Evolutionary conservation across 2,329 filamentous ascomycete species (phyloP).

Genomic region (Penicillium frequentans): DNA sequence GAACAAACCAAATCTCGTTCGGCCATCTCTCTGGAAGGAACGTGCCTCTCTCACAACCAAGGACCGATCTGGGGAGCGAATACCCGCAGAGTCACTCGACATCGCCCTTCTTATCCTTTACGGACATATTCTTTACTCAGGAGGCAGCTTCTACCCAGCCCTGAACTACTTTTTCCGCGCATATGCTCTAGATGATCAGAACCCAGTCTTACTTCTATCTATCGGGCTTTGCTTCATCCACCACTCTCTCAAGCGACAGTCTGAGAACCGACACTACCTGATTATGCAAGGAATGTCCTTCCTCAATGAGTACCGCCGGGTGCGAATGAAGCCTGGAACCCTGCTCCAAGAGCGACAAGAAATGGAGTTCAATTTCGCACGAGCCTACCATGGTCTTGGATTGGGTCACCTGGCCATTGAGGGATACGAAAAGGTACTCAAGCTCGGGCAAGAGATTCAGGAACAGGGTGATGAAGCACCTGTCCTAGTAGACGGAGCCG

Average conservation of each 20-base stretch:
- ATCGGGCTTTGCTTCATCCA: slow-evolving; percentile 85
- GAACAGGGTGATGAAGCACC: neutral
- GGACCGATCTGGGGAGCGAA: slow-evolving; percentile 36
- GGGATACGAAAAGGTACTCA: slow-evolving; percentile 65
- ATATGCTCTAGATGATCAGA: slow-evolving; percentile 69
- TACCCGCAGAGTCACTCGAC: slow-evolving; percentile 60
- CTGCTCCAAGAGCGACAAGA: slow-evolving; percentile 62
- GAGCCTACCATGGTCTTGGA: slow-evolving; percentile 74
- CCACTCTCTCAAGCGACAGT: slow-evolving; percentile 83
- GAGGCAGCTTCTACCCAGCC: slow-evolving; percentile 78
- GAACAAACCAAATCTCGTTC: slow-evolving; percentile 35
- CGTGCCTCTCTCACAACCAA: slow-evolving; percentile 42
- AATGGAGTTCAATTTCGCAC: slow-evolving; percentile 77
- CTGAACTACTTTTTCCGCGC: slow-evolving; percentile 85
- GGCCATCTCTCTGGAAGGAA: slow-evolving; percentile 45
- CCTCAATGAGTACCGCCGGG: slow-evolving; percentile 69
- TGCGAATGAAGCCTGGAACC: slow-evolving; percentile 50
- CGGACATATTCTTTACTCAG: slow-evolving; percentile 82
- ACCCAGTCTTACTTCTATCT: slow-evolving; percentile 76
- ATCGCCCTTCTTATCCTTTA: slow-evolving; percentile 83
- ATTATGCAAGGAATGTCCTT: slow-evolving; percentile 84
- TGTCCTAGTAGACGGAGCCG: slow-evolving; percentile 35
- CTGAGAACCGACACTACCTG: slow-evolving; percentile 84
- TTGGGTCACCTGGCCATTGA: slow-evolving; percentile 70
- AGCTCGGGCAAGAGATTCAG: slow-evolving; percentile 50